Conservation (phyloP, 345 rosid genomes). For the Ceriops tagal region DNA sequence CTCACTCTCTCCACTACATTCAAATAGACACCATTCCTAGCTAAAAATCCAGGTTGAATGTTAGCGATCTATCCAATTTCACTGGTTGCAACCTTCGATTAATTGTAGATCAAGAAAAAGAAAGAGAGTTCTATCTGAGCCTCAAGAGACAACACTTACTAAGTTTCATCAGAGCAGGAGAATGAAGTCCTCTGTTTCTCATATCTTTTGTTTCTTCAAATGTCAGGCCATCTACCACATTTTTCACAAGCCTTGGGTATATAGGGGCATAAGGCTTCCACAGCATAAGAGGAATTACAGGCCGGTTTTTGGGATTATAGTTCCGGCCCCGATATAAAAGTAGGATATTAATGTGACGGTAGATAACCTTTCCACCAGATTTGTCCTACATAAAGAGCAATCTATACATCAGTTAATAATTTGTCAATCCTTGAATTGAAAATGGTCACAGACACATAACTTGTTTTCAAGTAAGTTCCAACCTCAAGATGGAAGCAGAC, state of each 20-base stretch:
- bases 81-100: not conserved
- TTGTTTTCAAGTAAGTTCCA: not conserved
- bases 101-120: not conserved
- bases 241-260: constrained; percentile 72
- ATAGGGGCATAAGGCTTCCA: constrained; percentile 95
- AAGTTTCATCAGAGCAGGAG: constrained; percentile 63
- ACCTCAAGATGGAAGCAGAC: constrained; percentile 88
- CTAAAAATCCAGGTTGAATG: constrained; percentile 32
- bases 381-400: constrained; percentile 57
- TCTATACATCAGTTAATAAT: constrained; percentile 28
- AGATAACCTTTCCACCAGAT: constrained; percentile 70
- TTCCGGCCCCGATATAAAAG: constrained; percentile 72
- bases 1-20: constrained; percentile 69
- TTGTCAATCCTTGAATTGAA: not conserved
- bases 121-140: not conserved
- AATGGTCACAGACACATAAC: not conserved
- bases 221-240: constrained; percentile 66
- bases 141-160: constrained; percentile 40
- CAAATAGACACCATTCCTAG: constrained; percentile 89
- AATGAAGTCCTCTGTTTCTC: constrained; percentile 63
- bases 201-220: constrained; percentile 83
- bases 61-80: not conserved
- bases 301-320: constrained; percentile 65
- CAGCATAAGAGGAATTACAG: constrained; percentile 70
- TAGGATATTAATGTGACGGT: constrained; percentile 58